Conservation (phyloP, 2,329 filamentous ascomycete genomes). For the Pseudogymnoascus sp. region DNA sequence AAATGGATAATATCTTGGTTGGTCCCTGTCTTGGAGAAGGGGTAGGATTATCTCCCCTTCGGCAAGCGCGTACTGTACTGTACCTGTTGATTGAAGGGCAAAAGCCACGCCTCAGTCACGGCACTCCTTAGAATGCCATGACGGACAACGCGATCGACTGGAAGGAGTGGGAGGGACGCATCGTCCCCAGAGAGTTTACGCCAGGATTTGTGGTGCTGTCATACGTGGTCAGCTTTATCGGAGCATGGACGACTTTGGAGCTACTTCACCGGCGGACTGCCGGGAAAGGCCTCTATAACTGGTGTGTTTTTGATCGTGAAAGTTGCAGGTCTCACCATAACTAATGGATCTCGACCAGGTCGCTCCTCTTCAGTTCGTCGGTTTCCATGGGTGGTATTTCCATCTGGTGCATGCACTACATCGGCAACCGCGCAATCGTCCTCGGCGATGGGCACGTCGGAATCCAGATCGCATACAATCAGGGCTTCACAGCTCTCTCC, state of each 20-base stretch:
- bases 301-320: constrained; percentile 39
- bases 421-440: constrained; percentile 71
- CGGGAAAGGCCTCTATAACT: constrained; percentile 57
- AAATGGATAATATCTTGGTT: neutral
- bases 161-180: constrained; percentile 27
- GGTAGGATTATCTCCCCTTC: neutral
- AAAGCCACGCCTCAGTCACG: neutral
- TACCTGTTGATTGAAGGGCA: neutral
- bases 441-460: constrained; percentile 52
- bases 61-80: neutral
- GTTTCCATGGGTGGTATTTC: constrained; percentile 65
- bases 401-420: constrained; percentile 74
- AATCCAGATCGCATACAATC: constrained; percentile 66
- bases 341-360: constrained; percentile 31
- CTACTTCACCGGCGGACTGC: constrained; percentile 69
- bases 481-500: constrained; percentile 63
- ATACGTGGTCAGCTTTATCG: constrained; percentile 62
- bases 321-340: neutral
- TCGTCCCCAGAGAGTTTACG: constrained; percentile 42
- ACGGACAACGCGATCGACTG: constrained; percentile 9
- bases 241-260: constrained; percentile 71
- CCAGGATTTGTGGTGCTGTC: constrained; percentile 59
- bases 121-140: constrained; percentile 4
- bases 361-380: constrained; percentile 54
- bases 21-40: neutral